Conservation (phyloP, 345 rosid genomes). For the Melastoma malabathricum region DNA sequence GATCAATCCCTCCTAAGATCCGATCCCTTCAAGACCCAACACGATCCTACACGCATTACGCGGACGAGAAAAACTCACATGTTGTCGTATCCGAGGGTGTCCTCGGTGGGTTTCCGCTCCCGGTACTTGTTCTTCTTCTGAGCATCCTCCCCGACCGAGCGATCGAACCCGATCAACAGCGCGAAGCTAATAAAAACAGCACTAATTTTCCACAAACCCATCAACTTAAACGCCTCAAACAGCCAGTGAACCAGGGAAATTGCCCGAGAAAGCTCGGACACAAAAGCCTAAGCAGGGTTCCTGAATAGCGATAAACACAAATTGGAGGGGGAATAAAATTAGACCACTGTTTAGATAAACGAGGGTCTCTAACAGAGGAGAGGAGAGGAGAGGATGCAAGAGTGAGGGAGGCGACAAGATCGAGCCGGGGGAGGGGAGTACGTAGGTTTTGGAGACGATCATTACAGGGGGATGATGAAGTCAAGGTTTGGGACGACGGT, state of each 20-base stretch:
- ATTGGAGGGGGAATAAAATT: too few species aligned
- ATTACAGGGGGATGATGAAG: too few species aligned
- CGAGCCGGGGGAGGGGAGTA: not conserved
- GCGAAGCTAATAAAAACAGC: conserved; percentile 15
- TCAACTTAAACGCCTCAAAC: not conserved
- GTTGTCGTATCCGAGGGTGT: conserved; percentile 58
- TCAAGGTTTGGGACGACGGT: too few species aligned
- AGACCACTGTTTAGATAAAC: too few species aligned
- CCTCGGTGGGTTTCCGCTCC: conserved; percentile 69
- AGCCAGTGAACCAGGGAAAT: too few species aligned
- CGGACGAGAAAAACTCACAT: conserved; percentile 27
- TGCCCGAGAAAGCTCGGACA: too few species aligned
- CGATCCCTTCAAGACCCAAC: not conserved
- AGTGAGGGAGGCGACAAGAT: not conserved
- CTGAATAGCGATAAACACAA: too few species aligned
- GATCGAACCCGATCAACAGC: conserved; percentile 10
- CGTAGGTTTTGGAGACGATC: too few species aligned
- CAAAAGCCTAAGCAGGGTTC: too few species aligned
- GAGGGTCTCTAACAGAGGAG: not conserved
- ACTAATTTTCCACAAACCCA: conserved; percentile 31
- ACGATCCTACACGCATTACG: not conserved
- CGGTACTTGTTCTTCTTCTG: conserved; percentile 50
- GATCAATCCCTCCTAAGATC: not conserved
- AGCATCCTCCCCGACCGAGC: conserved; percentile 28
- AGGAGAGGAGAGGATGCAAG: too few species aligned